These are phyloP conservation scores for Magnusiomyces ingens DNA, from an alignment of 1,139 yeast species.

Conservation along the genomic window DNA sequence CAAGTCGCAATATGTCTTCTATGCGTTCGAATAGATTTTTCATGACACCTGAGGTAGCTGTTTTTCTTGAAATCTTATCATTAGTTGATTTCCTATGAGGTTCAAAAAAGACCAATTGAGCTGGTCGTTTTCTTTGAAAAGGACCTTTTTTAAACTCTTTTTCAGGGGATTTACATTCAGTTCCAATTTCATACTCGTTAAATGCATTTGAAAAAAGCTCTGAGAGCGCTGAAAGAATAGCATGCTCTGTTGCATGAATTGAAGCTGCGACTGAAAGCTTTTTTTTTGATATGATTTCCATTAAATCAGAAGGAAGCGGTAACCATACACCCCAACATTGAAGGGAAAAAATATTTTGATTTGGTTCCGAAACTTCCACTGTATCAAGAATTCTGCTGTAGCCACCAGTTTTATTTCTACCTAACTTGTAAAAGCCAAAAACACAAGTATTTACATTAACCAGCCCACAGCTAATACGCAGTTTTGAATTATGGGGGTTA, in stretches of 20 bases:
- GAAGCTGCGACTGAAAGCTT: constrained; percentile 73
- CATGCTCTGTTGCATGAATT: constrained; percentile 96
- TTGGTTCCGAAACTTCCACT: constrained; percentile 81
- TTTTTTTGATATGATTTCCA: constrained; percentile 51
- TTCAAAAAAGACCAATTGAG: constrained; percentile 77
- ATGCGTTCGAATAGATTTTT: constrained; percentile 73
- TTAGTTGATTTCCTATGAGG: constrained; percentile 34
- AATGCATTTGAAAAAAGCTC: constrained; percentile 38
- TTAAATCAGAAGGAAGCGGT: constrained; percentile 61
- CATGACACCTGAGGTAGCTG: constrained; percentile 41
- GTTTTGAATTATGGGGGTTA: not conserved
- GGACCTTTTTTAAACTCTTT: constrained; percentile 80
- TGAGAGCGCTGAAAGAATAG: constrained; percentile 45
- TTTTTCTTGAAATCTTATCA: constrained; percentile 34
- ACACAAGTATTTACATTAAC: constrained; percentile 67
- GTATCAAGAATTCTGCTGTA: constrained; percentile 67
- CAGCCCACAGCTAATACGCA: constrained; percentile 46
- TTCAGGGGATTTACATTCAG: constrained; percentile 96
- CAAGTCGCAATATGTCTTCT: constrained; percentile 54
- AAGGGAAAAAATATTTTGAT: constrained; percentile 47
- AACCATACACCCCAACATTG: constrained; percentile 85
- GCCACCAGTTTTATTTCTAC: constrained; percentile 36
- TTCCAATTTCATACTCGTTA: constrained; percentile 64
- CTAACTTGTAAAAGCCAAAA: constrained; percentile 88
- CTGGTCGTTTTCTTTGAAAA: constrained; percentile 69